Evolutionary conservation across 2,329 filamentous ascomycete species (phyloP).

Genomic region (Penicillium sp.): DNA sequence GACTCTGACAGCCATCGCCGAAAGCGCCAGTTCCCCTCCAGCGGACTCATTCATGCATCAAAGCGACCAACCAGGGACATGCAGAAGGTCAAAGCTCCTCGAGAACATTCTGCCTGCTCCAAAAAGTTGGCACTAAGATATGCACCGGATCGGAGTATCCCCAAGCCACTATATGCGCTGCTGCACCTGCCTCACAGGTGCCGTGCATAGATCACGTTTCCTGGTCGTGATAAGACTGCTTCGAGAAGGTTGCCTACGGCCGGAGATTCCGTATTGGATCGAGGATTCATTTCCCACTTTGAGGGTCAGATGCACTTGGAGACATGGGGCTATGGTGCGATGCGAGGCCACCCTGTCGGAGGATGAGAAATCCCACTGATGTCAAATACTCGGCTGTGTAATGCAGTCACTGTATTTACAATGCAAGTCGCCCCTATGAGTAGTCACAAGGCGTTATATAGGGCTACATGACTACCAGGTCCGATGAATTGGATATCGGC

Average conservation of each 20-base stretch:
- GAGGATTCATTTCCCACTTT: not conserved
- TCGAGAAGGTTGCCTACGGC: conserved; percentile 2
- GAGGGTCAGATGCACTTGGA: conserved; percentile 17
- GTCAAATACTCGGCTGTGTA: conserved; percentile 66
- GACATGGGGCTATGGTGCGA: conserved; percentile 7
- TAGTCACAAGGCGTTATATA: conserved; percentile 23
- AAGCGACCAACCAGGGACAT: conserved; percentile 21
- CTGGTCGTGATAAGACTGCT: conserved; percentile 3
- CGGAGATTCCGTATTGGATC: not conserved
- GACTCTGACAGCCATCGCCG: conserved; percentile 20
- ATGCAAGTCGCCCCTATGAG: conserved; percentile 71
- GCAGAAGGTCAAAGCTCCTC: conserved; percentile 23
- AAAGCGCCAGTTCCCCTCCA: conserved; percentile 10
- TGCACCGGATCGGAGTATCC: conserved; percentile 15
- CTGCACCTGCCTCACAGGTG: conserved; percentile 12
- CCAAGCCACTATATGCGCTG: conserved; percentile 26
- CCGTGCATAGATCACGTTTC: conserved; percentile 9
- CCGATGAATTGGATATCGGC: conserved; percentile 4
- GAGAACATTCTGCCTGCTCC: conserved; percentile 15
- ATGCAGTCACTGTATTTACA: conserved; percentile 65
- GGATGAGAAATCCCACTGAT: conserved; percentile 79
- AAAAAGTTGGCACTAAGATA: conserved; percentile 9
- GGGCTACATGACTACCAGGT: conserved; percentile 14
- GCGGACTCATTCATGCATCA: conserved; percentile 18
- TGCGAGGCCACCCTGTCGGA: conserved; percentile 47